Evolutionary conservation across 1,284 basidiomycete genomes (phyloP), one percentile per base, ranked within the genome.

Genomic region (Ustilago hordei): DNA sequence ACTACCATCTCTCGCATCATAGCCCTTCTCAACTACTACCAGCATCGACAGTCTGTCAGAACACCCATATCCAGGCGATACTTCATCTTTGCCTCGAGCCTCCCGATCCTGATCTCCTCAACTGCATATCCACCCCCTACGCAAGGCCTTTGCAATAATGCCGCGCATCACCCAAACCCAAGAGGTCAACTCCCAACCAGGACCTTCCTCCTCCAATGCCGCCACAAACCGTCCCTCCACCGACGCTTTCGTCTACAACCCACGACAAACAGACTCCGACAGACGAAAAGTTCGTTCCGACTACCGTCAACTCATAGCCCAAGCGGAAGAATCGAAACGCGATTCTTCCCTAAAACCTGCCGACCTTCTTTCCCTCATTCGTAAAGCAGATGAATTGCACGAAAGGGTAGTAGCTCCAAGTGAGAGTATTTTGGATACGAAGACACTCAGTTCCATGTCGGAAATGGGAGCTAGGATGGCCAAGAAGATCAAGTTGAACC

Each of bases 381-480:
- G 32, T 35, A 45, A 63, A 41, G 69, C 59, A 4, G 69, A 76
- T 23, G 52, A 60, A 28, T 32, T 76, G 8, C 65, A 76, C 28
- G 54, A 64, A n/a, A 53, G 62, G 23, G 76, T 78, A 13, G 59
- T 77, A 11, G 67, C 69, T 5, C 67, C 64, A 0, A 61, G 53
- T 54, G 62, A 68, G 48, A 67, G 72, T 23, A 64, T 84, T 4
- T 61, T 86, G 28, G 84, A 86, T 57, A 79, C 84, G 4, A 76
- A 80, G 47, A 75, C 81, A 19, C 57, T 86, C 11, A 57, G 79
- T 0, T 72, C 66, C 19, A 74, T 81, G 64, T 81, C 80, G 11
- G 80, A 85, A 41, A 81, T 81, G 66, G 81, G 80, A 2, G 78
- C 78, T 5, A 64, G 78, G 19, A 78, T 85, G 76, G 82, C 83